Conservation (phyloP, 306 rosid genomes). For the Oemleria cerasiformis region DNA sequence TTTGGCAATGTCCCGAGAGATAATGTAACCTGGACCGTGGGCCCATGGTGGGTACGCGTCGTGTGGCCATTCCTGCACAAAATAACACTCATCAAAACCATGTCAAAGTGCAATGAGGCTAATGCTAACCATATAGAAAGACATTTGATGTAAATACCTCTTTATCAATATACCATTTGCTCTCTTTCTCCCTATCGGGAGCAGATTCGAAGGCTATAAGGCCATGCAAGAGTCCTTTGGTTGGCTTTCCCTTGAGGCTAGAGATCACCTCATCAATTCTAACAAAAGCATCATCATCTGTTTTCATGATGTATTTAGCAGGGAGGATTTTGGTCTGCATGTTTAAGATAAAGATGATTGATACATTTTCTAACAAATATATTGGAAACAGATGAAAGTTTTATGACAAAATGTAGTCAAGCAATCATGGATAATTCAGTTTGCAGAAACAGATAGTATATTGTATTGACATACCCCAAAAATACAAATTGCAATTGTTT, state of each 20-base stretch:
- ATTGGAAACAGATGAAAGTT: background rate
- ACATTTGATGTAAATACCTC: conserved; percentile 44
- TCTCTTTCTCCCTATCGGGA: conserved; percentile 72
- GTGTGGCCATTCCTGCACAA: conserved; percentile 83
- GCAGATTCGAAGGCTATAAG: conserved; percentile 77
- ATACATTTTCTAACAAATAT: background rate
- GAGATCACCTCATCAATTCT: conserved; percentile 82
- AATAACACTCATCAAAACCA: conserved; percentile 11
- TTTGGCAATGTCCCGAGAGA: conserved; percentile 83
- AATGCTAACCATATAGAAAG: conserved; percentile 1
- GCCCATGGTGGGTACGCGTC: conserved; percentile 91
- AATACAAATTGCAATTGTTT: conserved; percentile 85
- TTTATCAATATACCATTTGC: conserved; percentile 83
- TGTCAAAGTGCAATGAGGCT: conserved; percentile 5
- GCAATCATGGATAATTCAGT: background rate
- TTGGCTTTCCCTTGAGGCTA: conserved; percentile 65
- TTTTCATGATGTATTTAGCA: conserved; percentile 88
- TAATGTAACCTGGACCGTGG: conserved; percentile 90
- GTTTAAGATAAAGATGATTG: conserved; percentile 14
- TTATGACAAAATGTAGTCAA: background rate
- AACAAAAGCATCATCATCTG: conserved; percentile 93
- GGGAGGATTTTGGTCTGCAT: conserved; percentile 78
- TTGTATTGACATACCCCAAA: conserved; percentile 60
- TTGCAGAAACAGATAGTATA: conserved; percentile 4
- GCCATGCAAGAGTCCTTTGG: conserved; percentile 67